Evolutionary conservation across 202 grass and related monocot genomes (phyloP).

Genomic region (Zizania palustris): DNA sequence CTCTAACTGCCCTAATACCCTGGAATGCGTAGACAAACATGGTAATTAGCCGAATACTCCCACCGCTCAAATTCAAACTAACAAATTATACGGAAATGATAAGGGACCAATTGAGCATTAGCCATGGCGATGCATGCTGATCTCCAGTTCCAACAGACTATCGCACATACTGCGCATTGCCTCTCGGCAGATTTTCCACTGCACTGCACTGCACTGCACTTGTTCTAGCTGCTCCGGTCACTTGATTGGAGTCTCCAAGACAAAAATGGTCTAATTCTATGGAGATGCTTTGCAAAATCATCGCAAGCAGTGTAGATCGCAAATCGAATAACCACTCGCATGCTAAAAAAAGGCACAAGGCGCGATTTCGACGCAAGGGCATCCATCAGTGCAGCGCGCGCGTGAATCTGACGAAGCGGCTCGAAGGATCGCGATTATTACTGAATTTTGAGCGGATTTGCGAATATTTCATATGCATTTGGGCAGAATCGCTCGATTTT

Average conservation of each 20-base stretch:
- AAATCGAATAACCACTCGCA: not conserved
- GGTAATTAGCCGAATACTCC: not conserved
- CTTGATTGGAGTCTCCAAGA: not conserved
- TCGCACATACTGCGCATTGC: not conserved
- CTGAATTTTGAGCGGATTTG: not conserved
- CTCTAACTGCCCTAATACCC: not conserved
- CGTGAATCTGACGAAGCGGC: not conserved
- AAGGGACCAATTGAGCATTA: not conserved
- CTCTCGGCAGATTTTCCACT: not conserved
- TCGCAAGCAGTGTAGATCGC: not conserved
- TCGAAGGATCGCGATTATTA: not conserved
- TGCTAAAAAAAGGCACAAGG: no score
- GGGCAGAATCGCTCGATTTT: not conserved
- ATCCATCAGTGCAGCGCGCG: not conserved
- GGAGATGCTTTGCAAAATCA: not conserved
- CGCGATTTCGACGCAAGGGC: not conserved
- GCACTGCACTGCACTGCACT: not conserved
- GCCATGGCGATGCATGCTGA: not conserved
- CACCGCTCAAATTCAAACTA: not conserved
- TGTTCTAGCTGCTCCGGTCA: slow-evolving; percentile 1
- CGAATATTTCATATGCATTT: not conserved
- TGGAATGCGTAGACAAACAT: not conserved
- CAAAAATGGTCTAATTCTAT: not conserved
- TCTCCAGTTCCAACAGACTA: not conserved
- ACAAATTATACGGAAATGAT: not conserved